Conservation (phyloP, 352 stramenopile genomes). For the Blastocystis sp. region DNA sequence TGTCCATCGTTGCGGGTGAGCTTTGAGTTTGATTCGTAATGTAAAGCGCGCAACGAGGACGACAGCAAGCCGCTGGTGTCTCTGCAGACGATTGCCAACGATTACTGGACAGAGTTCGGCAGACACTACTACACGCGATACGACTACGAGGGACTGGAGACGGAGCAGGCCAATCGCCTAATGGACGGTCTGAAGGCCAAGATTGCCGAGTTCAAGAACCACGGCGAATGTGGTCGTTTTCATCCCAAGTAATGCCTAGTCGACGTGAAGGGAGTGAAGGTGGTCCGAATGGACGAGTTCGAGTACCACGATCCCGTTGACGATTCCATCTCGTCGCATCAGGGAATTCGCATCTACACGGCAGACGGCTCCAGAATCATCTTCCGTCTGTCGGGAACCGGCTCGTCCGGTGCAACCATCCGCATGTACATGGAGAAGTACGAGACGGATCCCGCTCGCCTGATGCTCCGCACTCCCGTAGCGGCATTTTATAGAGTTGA, state of each 20-base stretch:
- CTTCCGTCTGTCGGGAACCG: constrained; percentile 95
- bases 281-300: constrained; percentile 89
- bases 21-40: neutral
- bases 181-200: constrained; percentile 81
- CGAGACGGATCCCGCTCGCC: constrained; percentile 77
- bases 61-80: constrained; percentile 80
- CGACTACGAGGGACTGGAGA: constrained; percentile 96
- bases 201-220: constrained; percentile 66
- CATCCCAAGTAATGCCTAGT: neutral
- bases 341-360: constrained; percentile 93
- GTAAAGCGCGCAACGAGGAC: constrained; percentile 38
- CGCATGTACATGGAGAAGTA: constrained; percentile 99
- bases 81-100: constrained; percentile 91
- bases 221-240: neutral
- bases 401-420: constrained; percentile 91
- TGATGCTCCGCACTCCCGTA: constrained; percentile 74
- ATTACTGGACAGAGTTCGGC: constrained; percentile 93
- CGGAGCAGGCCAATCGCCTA: constrained; percentile 77
- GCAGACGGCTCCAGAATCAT: constrained; percentile 88
- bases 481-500: constrained; percentile 75
- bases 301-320: constrained; percentile 96
- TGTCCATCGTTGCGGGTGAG: constrained; percentile 89
- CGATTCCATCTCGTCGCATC: constrained; percentile 87
- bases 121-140: constrained; percentile 98
- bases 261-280: constrained; percentile 69